Base-by-base conservation (phyloP, 192 early-diverging fungal species). In the Gaertneriomyces semiglobifer region DNA sequence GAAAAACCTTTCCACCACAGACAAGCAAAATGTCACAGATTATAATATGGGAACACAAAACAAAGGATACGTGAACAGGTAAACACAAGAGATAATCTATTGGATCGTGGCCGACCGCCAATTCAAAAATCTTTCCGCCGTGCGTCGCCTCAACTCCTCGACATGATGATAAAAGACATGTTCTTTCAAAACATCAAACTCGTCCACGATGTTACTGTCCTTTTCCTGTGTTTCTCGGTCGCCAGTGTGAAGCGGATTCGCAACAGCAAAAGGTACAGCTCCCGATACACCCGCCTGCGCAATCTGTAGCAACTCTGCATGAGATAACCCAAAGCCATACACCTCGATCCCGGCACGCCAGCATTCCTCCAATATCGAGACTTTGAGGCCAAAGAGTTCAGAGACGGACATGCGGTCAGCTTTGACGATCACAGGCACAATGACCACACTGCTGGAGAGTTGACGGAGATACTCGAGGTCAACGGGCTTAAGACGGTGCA, bases 381-480 rank as follows among this genome's bases (percentile, higher is more conserved):
- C 60, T 57, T 85, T 88, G 39, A 88, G 71, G 11, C 74, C 59
- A 53, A 77, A 81, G 39, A 87, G 70, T 47, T 88, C 78, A 39
- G 76, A 58, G 16, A 65, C 63, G 2, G 70, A 62, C 44, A 85
- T 65, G 7, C 81, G 77, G 70, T 90, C 89, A 44, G 76, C 66
- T 59, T 90, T 90, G 40, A 83, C 58, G 46, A 90, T 86, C 19
- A 90, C 77, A 7, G 89, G 89, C 19, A 92, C 71, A 9, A 90
- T 76, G 56, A 80, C 83, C 16, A 87, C 78, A 8, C 81, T 77
- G 43, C 81, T 82, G 44, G 77, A 70, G 50, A 89, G 74, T 42
- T 80, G 73, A 20, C 85, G 74, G 76, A 90, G 84, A 62, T 82
- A 90, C 71, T 90, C 89, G 19, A 88, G 62, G 66, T 90, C 89